Evolutionary conservation across 768 basidiomycete genomes (phyloP).

Genomic region (Podaxis sp.): DNA sequence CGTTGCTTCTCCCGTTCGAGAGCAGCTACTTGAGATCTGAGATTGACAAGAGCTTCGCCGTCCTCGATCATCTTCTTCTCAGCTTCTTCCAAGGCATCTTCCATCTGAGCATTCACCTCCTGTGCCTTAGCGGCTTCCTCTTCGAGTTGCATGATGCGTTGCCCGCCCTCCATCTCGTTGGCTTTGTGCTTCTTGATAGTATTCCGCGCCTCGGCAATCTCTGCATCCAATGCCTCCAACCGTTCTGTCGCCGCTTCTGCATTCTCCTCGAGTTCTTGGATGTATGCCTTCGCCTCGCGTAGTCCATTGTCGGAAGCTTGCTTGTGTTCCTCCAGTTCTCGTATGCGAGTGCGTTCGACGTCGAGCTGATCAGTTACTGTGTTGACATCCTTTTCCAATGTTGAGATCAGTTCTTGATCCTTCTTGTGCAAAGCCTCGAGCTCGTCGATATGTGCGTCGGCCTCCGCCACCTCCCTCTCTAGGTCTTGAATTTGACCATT

Average conservation of each 20-base stretch:
- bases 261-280: constrained; percentile 62
- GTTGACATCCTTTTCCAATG: constrained; percentile 44
- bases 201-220: constrained; percentile 44
- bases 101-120: constrained; percentile 64
- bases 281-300: constrained; percentile 46
- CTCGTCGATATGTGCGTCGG: constrained; percentile 50
- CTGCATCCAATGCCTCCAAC: constrained; percentile 54
- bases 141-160: constrained; percentile 45
- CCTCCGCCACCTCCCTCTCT: constrained; percentile 55
- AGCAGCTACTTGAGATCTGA: constrained; percentile 48
- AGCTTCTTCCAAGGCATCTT: constrained; percentile 72
- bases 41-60: constrained; percentile 47
- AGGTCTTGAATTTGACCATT: constrained; percentile 58
- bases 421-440: constrained; percentile 58
- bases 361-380: constrained; percentile 35
- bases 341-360: constrained; percentile 25
- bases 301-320: constrained; percentile 44
- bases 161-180: constrained; percentile 47
- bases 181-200: constrained; percentile 23
- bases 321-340: constrained; percentile 33
- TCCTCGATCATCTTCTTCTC: constrained; percentile 70
- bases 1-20: constrained; percentile 57
- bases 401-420: constrained; percentile 42
- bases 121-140: constrained; percentile 49
- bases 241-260: constrained; percentile 49